Evolutionary conservation across 2,329 filamentous ascomycete genomes (phyloP), one percentile per base, ranked within the genome.

Genomic region (Pseudofabraea citricarpa): DNA sequence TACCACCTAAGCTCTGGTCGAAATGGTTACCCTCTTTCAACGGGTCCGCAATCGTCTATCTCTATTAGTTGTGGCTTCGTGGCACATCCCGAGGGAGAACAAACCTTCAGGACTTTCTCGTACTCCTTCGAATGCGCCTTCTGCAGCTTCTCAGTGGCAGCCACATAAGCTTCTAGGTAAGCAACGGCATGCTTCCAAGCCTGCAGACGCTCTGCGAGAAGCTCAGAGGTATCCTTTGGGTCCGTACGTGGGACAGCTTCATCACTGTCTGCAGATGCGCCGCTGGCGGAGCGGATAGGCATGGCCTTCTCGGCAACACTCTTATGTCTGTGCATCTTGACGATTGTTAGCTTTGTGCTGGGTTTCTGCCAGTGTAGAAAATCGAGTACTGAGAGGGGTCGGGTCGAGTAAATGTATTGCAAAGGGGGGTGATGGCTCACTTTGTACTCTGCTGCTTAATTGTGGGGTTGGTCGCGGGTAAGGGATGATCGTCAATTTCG

Each of bases 141-240:
- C 61, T 96, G 85, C 46, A 88, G 74, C 74, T 91, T 96, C 65
- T 95, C 90, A 3, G 90, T 87, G 6, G 86, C 83, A 22, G 71
- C 72, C 58, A 97, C 75, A 64, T 96, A 98, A 40, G 95, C 89
- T 67, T 97, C 90, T 37, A 98, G 75, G 61, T 95, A 91, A 44
- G 75, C 87, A 50, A 90, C 87, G 48, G 90, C 88, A 64, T 97
- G 91, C 65, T 96, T 97, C 90, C 90, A 98, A 36, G 93, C 93
- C 58, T 87, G 85, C 48, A 98, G 75, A 52, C 93, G 82, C 71
- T 97, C 89, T 43, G 84, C 75, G 51, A 98, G 83, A 39, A 97
- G 76, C 31, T 78, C 83, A n/a, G 84, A 81, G 18, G 85, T 87
- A 21, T 37, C 35, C 19, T 37, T 37, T 3, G 35, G 35, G 15